Percentiles rank a stretch among this genome's conserved stretches.
Evolutionary conservation across 2,329 filamentous ascomycete genomes (phyloP).

Genomic region (Calonectria hawksworthii): DNA sequence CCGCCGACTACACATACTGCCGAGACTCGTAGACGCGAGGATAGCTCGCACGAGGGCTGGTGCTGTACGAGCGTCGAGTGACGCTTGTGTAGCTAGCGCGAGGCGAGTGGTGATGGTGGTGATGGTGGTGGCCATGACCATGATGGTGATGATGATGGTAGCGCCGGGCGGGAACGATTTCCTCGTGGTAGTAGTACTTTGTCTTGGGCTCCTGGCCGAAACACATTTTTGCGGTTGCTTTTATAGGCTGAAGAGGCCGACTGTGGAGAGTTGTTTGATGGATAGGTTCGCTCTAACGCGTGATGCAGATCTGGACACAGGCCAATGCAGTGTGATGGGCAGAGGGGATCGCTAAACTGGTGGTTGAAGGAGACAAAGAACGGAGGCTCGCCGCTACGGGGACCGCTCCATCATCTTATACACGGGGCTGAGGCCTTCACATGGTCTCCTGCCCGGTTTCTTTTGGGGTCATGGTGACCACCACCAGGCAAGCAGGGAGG

Average conservation of each 20-base stretch:
- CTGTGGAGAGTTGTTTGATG: neutral
- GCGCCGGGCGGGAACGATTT: constrained; percentile 63
- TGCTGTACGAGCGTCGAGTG: constrained; percentile 52
- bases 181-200: constrained; percentile 70
- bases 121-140: constrained; percentile 52
- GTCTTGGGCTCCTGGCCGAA: constrained; percentile 60
- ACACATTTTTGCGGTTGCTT: constrained; percentile 59
- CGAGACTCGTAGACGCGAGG: constrained; percentile 57
- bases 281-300: neutral
- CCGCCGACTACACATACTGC: constrained; percentile 29
- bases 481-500: constrained; percentile 41
- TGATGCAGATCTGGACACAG: constrained; percentile 3
- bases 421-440: constrained; percentile 30
- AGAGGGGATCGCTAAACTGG: neutral
- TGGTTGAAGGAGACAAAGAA: constrained; percentile 19
- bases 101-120: constrained; percentile 52
- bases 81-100: constrained; percentile 60
- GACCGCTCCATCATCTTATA: constrained; percentile 44
- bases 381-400: constrained; percentile 4
- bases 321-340: neutral
- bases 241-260: neutral
- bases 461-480: constrained; percentile 41
- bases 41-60: constrained; percentile 59
- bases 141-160: constrained; percentile 52
- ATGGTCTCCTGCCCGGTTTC: constrained; percentile 46